Conservation (phyloP, 2,329 filamentous ascomycete species). For the Aureobasidium namibiae region DNA sequence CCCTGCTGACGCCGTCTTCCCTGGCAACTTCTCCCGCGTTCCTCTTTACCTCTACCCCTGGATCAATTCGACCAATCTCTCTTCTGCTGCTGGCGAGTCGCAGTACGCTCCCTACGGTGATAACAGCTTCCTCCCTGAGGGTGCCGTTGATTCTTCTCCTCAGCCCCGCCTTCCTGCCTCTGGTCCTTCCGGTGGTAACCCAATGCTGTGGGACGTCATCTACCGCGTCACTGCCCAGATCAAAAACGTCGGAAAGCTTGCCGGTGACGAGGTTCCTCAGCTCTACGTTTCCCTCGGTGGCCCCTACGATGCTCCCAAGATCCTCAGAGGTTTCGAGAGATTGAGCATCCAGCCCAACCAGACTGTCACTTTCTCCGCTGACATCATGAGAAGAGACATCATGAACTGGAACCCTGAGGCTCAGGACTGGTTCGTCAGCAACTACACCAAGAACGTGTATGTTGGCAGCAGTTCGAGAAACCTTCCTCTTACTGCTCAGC, state of each 20-base stretch:
- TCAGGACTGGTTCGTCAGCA: constrained; percentile 72
- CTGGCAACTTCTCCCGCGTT: constrained; percentile 45
- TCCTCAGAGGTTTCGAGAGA: constrained; percentile 72
- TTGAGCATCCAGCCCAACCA: constrained; percentile 60
- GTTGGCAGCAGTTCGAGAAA: constrained; percentile 52
- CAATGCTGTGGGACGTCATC: constrained; percentile 56
- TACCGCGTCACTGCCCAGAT: constrained; percentile 59
- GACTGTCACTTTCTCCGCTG: constrained; percentile 54
- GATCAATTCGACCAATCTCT: constrained; percentile 53
- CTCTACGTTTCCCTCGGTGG: constrained; percentile 72
- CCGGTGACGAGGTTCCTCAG: constrained; percentile 63
- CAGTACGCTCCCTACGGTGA: constrained; percentile 54
- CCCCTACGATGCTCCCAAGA: constrained; percentile 52
- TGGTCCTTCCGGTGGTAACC: constrained; percentile 54
- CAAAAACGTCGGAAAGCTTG: constrained; percentile 57
- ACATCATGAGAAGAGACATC: constrained; percentile 67
- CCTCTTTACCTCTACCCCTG: constrained; percentile 59
- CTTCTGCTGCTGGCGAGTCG: constrained; percentile 45
- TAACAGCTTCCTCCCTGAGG: constrained; percentile 51
- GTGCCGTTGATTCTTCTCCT: constrained; percentile 46
- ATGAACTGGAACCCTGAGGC: constrained; percentile 69
- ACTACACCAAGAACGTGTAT: constrained; percentile 48
- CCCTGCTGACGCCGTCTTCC: constrained; percentile 58
- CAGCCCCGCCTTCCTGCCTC: constrained; percentile 54
- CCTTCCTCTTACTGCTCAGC: constrained; percentile 34